Evolutionary conservation across 225 moss, liverwort and hornwort genomes (phyloP).

Genomic region (Pseudisothecium myosuroides): DNA sequence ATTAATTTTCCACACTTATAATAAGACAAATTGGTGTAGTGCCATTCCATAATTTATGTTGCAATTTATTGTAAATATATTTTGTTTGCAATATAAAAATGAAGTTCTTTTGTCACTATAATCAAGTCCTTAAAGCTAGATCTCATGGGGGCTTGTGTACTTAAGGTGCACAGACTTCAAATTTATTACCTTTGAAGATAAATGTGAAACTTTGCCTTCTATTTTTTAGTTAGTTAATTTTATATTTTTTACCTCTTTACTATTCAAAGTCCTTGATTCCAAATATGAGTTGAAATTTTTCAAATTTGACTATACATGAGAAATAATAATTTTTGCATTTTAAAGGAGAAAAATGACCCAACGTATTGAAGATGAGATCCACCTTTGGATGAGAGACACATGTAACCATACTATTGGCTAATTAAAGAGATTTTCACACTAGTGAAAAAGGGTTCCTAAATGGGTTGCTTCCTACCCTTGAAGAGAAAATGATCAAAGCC

Average conservation of each 20-base stretch:
- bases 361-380: neutral
- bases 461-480: neutral
- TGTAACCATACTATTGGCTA: neutral
- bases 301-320: neutral
- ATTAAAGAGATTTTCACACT: neutral
- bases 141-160: accelerated
- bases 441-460: neutral
- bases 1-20: neutral
- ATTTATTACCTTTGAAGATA: neutral
- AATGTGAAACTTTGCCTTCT: neutral
- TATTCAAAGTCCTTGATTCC: neutral
- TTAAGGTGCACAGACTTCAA: neutral
- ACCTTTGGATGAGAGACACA: accelerated
- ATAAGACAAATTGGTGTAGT: neutral
- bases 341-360: neutral
- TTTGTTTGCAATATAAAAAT: neutral
- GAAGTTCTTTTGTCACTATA: no score
- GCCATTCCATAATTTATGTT: neutral
- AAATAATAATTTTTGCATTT: neutral
- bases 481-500: neutral
- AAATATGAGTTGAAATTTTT: neutral
- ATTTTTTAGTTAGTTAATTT: neutral
- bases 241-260: neutral
- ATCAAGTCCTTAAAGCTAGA: neutral
- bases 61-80: neutral